A percentile compares a stretch with the other conserved stretches of the same genome.
These are phyloP conservation scores for Calonectria hongkongensis DNA, from an alignment of 2,329 filamentous ascomycete species.

Conservation along the genomic window DNA sequence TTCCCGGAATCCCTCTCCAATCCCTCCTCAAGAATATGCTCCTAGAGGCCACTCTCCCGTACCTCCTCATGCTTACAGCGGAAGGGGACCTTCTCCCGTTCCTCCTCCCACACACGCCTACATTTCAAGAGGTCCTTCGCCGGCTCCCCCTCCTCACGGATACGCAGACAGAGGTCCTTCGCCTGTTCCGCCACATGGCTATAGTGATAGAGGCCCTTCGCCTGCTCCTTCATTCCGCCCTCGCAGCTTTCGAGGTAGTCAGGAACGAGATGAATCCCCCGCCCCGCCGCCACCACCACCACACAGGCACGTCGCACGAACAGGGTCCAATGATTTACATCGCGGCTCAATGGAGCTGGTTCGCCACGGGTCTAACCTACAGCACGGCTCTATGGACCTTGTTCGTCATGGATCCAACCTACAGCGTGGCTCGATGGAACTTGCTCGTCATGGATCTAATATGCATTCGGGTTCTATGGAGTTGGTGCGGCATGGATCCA, in stretches of 20 bases:
- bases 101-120: slow-evolving; percentile 52
- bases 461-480: slow-evolving; percentile 43
- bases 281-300: slow-evolving; percentile 90
- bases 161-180: slow-evolving; percentile 56
- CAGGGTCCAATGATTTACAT: slow-evolving; percentile 62
- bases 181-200: slow-evolving; percentile 56
- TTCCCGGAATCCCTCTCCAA: slow-evolving; percentile 62
- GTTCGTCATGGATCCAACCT: slow-evolving; percentile 59
- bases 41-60: slow-evolving; percentile 52
- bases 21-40: slow-evolving; percentile 58
- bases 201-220: slow-evolving; percentile 57
- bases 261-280: slow-evolving; percentile 72
- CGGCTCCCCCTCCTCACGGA: slow-evolving; percentile 51
- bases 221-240: slow-evolving; percentile 60
- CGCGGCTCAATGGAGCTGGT: slow-evolving; percentile 56
- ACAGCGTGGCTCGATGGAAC: slow-evolving; percentile 46
- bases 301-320: slow-evolving; percentile 79
- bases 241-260: slow-evolving; percentile 49
- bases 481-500: slow-evolving; percentile 61
- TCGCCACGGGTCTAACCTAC: slow-evolving; percentile 60
- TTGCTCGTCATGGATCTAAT: slow-evolving; percentile 61
- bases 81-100: slow-evolving; percentile 56
- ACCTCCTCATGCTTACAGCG: slow-evolving; percentile 54
- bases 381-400: slow-evolving; percentile 48
- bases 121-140: slow-evolving; percentile 57